phyloP scores from a whole-genome alignment of 495 filamentous ascomycete species.

The Aspergillus nanangensis region DNA sequence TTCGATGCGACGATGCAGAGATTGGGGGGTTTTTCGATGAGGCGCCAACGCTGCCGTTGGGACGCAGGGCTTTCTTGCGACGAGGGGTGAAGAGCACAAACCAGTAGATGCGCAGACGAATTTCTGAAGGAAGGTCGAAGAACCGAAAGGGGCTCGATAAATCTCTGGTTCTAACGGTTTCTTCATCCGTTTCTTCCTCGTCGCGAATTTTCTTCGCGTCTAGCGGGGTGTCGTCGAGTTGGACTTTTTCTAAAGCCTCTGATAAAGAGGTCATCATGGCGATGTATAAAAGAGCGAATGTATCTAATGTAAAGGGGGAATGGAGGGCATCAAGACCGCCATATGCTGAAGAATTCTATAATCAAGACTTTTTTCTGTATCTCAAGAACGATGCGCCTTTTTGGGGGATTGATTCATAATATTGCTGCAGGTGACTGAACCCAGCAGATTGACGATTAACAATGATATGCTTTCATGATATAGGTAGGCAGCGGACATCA shows the following conservation, averaged over 20 bases:
- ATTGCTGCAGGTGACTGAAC: slow-evolving; percentile 17
- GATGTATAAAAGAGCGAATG: background rate
- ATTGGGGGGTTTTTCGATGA: slow-evolving; percentile 62
- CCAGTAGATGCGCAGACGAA: slow-evolving; percentile 68
- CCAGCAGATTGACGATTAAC: slow-evolving; percentile 14
- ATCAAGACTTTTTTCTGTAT: background rate
- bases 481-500: slow-evolving; percentile 4
- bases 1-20: slow-evolving; percentile 40
- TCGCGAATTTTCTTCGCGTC: slow-evolving; percentile 10
- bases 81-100: slow-evolving; percentile 51
- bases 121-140: slow-evolving; percentile 71
- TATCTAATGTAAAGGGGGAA: slow-evolving; percentile 3
- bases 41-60: slow-evolving; percentile 58
- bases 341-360: slow-evolving; percentile 16
- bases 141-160: slow-evolving; percentile 56
- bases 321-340: background rate
- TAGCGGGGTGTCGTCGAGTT: slow-evolving; percentile 7
- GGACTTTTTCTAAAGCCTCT: slow-evolving; percentile 15
- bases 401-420: no score
- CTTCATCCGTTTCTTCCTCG: slow-evolving; percentile 7
- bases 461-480: no score
- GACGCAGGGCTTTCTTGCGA: slow-evolving; percentile 22
- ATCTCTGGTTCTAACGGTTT: slow-evolving; percentile 3
- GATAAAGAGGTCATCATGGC: slow-evolving; percentile 15
- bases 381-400: no score